Conservation (phyloP, 306 rosid genomes). For the Vigna unguiculata region DNA sequence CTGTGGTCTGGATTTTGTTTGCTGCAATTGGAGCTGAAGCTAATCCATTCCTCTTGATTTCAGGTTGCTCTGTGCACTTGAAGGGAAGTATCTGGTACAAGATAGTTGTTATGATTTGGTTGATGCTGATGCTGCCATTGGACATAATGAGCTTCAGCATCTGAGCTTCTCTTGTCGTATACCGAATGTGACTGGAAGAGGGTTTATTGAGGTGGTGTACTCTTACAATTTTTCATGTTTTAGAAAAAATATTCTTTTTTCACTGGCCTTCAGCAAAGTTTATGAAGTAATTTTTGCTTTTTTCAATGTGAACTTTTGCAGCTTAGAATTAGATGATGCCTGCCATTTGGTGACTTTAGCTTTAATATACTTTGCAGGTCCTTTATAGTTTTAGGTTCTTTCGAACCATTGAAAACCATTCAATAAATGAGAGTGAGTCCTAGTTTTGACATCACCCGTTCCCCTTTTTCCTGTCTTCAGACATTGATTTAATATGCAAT, state of each 20-base stretch:
- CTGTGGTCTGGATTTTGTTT: conserved; percentile 37
- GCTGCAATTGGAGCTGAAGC: conserved; percentile 18
- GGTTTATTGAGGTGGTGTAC: conserved; percentile 78
- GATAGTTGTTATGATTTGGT: conserved; percentile 63
- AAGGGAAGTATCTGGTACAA: conserved; percentile 79
- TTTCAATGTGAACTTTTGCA: not conserved
- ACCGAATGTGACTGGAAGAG: conserved; percentile 76
- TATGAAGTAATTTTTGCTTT: conserved; percentile 9
- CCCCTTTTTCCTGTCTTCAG: conserved; percentile 7
- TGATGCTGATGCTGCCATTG: conserved; percentile 51
- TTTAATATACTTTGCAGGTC: conserved; percentile 8
- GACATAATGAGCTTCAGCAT: conserved; percentile 52
- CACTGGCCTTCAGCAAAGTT: conserved; percentile 9
- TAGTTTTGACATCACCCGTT: not conserved
- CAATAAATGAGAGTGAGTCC: conserved; percentile 11
- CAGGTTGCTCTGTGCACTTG: conserved; percentile 89
- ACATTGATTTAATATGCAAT: conserved; percentile 16
- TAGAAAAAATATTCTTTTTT: not conserved
- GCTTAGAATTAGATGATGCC: conserved; percentile 2
- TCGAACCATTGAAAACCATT: conserved; percentile 19
- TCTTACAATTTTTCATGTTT: not conserved
- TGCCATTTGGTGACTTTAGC: conserved; percentile 12
- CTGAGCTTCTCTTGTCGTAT: conserved; percentile 70
- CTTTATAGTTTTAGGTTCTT: conserved; percentile 19
- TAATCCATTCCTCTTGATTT: conserved; percentile 47